Conservation (phyloP, 108 stramenopile species). For the Discostella stelligeroides region DNA sequence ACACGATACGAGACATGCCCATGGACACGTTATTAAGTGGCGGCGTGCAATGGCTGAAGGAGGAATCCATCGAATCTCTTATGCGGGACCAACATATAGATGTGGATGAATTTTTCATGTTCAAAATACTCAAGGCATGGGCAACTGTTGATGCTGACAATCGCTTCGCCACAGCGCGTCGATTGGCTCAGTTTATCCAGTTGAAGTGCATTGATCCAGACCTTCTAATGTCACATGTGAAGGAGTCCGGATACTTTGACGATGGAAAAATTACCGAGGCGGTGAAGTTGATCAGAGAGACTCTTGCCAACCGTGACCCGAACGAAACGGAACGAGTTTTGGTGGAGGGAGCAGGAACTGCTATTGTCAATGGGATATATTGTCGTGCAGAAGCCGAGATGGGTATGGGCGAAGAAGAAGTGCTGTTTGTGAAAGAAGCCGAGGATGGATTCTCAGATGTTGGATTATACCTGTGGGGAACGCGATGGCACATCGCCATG, state of each 20-base stretch:
- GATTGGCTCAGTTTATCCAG: conserved; percentile 41
- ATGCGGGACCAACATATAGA: conserved; percentile 56
- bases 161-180: conserved; percentile 19
- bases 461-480: conserved; percentile 37
- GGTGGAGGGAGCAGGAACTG: conserved; percentile 59
- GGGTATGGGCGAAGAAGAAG: conserved; percentile 43
- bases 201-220: conserved; percentile 62
- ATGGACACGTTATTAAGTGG: conserved; percentile 48
- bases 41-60: conserved; percentile 60
- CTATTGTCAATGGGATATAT: conserved; percentile 62
- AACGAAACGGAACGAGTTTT: conserved; percentile 62
- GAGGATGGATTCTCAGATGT: conserved; percentile 46
- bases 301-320: conserved; percentile 49
- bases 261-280: conserved; percentile 43
- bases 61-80: conserved; percentile 41
- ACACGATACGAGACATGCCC: conserved; percentile 52
- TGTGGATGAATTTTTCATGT: conserved; percentile 68
- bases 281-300: conserved; percentile 43
- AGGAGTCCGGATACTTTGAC: conserved; percentile 50
- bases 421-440: conserved; percentile 48
- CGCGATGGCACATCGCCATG: conserved; percentile 46
- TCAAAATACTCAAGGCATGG: conserved; percentile 64
- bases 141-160: conserved; percentile 22
- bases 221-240: conserved; percentile 49
- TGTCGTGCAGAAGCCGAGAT: conserved; percentile 46